Evolutionary conservation across 2,329 filamentous ascomycete species (phyloP).

Genomic region (Cryphonectria japonica): DNA sequence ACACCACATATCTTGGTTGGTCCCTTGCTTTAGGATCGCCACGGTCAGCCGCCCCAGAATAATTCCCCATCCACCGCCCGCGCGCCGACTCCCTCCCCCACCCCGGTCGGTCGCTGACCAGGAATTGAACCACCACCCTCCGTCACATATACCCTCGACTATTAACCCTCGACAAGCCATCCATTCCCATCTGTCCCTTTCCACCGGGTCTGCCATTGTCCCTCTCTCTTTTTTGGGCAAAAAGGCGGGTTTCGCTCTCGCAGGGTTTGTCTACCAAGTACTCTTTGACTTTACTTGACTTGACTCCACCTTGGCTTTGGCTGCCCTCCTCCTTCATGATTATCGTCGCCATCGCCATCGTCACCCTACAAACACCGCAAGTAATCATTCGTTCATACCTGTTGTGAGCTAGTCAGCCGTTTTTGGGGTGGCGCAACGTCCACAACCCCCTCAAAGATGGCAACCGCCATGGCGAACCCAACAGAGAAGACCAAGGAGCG

Average conservation of each 20-base stretch:
- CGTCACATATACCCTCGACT: not conserved
- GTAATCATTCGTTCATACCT: not conserved
- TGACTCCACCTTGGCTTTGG: not conserved
- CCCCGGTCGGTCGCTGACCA: not conserved
- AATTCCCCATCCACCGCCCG: slow-evolving; percentile 9
- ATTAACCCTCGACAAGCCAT: not conserved
- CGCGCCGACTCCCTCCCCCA: not conserved
- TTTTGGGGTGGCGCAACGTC: slow-evolving; percentile 1
- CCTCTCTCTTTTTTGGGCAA: not conserved
- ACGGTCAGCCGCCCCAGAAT: slow-evolving; percentile 15
- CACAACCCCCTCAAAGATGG: slow-evolving; percentile 11
- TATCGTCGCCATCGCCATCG: not conserved
- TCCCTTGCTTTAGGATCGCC: slow-evolving; percentile 13
- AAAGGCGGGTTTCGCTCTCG: no score
- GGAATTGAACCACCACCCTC: not conserved
- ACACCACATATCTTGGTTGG: slow-evolving; percentile 11
- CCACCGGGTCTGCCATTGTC: no score
- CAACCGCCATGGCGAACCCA: slow-evolving; percentile 24
- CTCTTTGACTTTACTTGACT: not conserved
- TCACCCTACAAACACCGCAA: not conserved
- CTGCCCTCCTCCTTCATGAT: not conserved
- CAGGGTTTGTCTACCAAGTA: no score
- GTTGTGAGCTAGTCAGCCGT: not conserved
- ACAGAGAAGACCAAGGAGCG: slow-evolving; percentile 27
- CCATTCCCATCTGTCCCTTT: not conserved